phyloP scores from a whole-genome alignment of 176 grass and related monocot species.

The Aegilops bicornis region DNA sequence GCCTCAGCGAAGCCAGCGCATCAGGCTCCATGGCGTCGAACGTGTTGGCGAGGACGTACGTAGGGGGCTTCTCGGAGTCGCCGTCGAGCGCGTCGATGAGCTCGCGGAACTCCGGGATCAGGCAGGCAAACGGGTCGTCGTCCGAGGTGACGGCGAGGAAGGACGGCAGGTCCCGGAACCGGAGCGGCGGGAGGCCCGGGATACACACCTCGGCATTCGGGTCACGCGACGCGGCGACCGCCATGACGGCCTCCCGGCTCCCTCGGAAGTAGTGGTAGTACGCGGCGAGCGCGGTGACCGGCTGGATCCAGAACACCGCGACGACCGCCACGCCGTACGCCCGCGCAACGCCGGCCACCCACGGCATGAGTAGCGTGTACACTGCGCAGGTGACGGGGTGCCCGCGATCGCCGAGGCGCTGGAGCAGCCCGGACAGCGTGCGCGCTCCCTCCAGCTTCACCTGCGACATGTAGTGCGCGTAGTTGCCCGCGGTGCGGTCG shows the following conservation, averaged over 20 bases:
- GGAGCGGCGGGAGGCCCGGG: conserved; percentile 48
- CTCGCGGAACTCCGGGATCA: conserved; percentile 34
- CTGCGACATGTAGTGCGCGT: conserved; percentile 30
- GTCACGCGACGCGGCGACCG: conserved; percentile 19
- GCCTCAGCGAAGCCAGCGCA: conserved; percentile 28
- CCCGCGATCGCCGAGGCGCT: conserved; percentile 21
- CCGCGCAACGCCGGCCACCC: conserved; percentile 50
- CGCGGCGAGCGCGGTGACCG: conserved; percentile 46
- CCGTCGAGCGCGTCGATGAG: conserved; percentile 36
- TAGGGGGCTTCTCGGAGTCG: neutral
- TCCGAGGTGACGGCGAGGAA: conserved; percentile 44
- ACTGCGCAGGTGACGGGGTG: conserved; percentile 45
- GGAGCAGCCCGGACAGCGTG: conserved; percentile 32
- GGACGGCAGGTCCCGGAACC: conserved; percentile 57
- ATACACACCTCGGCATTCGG: conserved; percentile 15
- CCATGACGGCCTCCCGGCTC: conserved; percentile 22
- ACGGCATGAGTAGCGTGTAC: conserved; percentile 59
- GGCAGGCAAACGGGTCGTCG: conserved; percentile 36
- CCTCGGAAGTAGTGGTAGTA: conserved; percentile 65
- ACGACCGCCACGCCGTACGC: conserved; percentile 26
- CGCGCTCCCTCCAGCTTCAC: conserved; percentile 15
- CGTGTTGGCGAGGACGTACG: conserved; percentile 65
- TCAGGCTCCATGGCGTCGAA: conserved; percentile 62
- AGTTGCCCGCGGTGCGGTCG: conserved; percentile 30
- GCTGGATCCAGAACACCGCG: conserved; percentile 75